Conservation (phyloP, 768 basidiomycete species). For the Pleurotus citrinopileatus region DNA sequence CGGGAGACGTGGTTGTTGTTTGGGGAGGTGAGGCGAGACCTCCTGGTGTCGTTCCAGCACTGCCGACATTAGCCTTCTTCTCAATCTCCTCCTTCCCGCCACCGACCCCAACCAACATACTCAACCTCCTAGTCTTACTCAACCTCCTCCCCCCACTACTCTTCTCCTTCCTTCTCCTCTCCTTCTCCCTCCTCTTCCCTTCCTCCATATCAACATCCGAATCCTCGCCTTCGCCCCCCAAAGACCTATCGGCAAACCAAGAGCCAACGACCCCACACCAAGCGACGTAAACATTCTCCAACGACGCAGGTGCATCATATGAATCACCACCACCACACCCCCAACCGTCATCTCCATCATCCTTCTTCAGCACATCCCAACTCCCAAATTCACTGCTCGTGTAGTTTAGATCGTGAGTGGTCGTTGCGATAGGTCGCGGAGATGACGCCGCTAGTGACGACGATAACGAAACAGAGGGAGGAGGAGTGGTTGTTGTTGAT, state of each 20-base stretch:
- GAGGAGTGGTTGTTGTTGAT: too few species aligned
- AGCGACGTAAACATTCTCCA: slow-evolving; percentile 42
- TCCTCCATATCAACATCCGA: background rate
- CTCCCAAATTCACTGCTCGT: too few species aligned
- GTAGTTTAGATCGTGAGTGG: too few species aligned
- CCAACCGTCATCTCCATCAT: background rate
- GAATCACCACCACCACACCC: slow-evolving; percentile 31
- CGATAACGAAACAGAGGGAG: too few species aligned
- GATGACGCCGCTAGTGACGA: too few species aligned
- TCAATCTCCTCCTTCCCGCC: background rate
- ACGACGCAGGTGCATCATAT: background rate
- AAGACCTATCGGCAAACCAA: slow-evolving; percentile 27
- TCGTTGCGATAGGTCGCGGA: too few species aligned
- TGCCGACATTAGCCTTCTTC: background rate
- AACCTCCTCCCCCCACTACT: background rate
- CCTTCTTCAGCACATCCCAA: too few species aligned
- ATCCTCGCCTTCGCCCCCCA: too few species aligned
- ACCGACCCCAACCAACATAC: background rate
- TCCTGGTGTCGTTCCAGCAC: background rate
- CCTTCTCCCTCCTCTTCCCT: background rate
- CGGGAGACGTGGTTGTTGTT: background rate
- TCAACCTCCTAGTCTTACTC: background rate
- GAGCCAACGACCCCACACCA: slow-evolving; percentile 48
- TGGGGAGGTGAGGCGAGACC: background rate
- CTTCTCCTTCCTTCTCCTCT: background rate